Percentiles rank a stretch among this genome's conserved stretches.
phyloP scores from a whole-genome alignment of 2,329 filamentous ascomycete species.

The Fusarium beomiforme region DNA sequence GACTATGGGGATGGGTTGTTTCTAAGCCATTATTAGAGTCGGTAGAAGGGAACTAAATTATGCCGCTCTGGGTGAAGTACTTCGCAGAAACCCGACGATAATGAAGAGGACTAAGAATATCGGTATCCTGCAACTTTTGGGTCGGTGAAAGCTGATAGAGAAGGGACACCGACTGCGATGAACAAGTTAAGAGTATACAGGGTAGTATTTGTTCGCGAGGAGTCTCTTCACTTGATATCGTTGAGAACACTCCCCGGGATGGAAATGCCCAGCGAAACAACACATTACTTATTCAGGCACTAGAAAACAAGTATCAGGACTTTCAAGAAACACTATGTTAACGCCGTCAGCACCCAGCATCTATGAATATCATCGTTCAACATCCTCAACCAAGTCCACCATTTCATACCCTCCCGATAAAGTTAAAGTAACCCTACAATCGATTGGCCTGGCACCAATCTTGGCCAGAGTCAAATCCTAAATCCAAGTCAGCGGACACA shows the following conservation, averaged over 20 bases:
- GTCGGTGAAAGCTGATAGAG: neutral
- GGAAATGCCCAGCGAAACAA: neutral
- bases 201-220: neutral
- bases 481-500: neutral
- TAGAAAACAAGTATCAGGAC: neutral
- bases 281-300: neutral
- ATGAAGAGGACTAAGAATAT: neutral
- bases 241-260: neutral
- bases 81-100: neutral
- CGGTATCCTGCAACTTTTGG: too few species aligned
- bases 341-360: neutral
- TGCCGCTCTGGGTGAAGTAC: too few species aligned
- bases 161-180: neutral
- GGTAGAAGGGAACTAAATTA: too few species aligned
- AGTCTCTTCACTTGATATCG: neutral
- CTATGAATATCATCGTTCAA: neutral
- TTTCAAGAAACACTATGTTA: neutral
- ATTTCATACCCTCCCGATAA: neutral
- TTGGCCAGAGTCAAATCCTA: neutral
- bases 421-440: neutral
- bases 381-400: too few species aligned
- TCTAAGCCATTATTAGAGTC: too few species aligned
- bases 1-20: too few species aligned
- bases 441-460: neutral
- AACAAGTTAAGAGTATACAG: neutral